Conservation (phyloP, 1,139 yeast species). For the Debaryomycetaceae sp. region DNA sequence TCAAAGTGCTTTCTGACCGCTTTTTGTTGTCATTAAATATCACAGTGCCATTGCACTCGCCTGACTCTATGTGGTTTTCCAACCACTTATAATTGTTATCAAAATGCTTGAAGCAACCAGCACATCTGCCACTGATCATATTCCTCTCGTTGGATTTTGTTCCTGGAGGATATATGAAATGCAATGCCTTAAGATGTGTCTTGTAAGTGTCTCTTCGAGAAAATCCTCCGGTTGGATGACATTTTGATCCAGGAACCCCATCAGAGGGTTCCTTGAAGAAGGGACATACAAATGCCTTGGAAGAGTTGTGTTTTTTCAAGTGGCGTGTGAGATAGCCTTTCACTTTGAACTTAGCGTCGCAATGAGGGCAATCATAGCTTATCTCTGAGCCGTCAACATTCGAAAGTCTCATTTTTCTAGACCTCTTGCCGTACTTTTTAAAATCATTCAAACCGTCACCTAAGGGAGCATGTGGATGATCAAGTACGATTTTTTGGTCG, state of each 20-base stretch:
- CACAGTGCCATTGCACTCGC: constrained; percentile 44
- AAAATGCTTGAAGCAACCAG: constrained; percentile 52
- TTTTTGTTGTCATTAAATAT: constrained; percentile 4
- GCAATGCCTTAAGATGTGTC: constrained; percentile 55
- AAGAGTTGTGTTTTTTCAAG: constrained; percentile 47
- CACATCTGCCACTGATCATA: constrained; percentile 49
- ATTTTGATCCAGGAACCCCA: constrained; percentile 36
- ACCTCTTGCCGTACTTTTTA: constrained; percentile 6
- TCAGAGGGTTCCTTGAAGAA: constrained; percentile 39
- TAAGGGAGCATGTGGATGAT: background rate
- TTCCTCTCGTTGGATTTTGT: constrained; percentile 46
- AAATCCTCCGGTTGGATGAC: constrained; percentile 61
- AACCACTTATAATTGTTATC: constrained; percentile 49
- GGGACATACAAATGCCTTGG: constrained; percentile 55
- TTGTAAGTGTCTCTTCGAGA: constrained; percentile 57
- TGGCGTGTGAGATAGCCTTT: constrained; percentile 57
- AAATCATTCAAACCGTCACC: background rate
- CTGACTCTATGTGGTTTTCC: constrained; percentile 45
- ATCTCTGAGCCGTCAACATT: background rate
- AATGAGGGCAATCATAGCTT: constrained; percentile 33
- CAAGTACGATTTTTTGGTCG: background rate
- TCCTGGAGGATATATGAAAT: constrained; percentile 58
- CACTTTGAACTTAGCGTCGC: constrained; percentile 50
- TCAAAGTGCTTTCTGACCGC: background rate
- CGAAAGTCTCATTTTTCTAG: background rate